Evolutionary conservation across 1,284 basidiomycete genomes (phyloP), one percentile per base, ranked within the genome.

Genomic region (Microbotryum lychnidis-dioicae): DNA sequence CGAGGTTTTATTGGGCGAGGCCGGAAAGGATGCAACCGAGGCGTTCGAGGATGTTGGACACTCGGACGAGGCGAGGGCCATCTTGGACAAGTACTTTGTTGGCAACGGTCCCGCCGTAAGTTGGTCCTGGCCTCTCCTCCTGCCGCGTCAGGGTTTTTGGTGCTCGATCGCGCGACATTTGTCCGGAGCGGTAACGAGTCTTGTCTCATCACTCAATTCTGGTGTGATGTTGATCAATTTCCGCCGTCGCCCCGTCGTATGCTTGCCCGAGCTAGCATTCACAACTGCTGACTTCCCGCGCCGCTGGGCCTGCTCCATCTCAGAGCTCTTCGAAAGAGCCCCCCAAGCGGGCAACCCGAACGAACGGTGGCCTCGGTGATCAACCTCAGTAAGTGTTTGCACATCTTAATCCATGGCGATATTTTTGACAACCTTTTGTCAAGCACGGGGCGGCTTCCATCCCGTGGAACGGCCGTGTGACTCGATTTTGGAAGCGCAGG

Each of bases 11-110:
- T 76, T 97, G 61, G 87, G 88, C 68, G 94, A 98, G 79, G 87
- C 84, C 72, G 89, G 93, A 85, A 86, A 87, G 75, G 93, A 98
- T 76, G 92, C 91, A 31, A 96, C 94, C 50, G 96, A 98, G 76
- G 91, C 94, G 14, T 99, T 98, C 73, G 96, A 98, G 79, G 96
- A 98, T 76, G 93, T 98, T 54, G 94, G 96, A 50, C 94, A 98
- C 82, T 97, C 93, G 20, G 96, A 98, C 73, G 96, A 98, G 77
- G 96, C 94, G 20, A 86, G 94, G 63, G 85, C 81, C n/a, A 82
- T 96, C 66, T 82, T 99, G 61, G 82, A 83, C n/a, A 71, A 74
- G 48, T 75, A 77, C 69, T 71, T 73, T 54, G 75, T 77, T 31
- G 77, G 64, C 83, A 77, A 71, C 81, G 93, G 84, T 76, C 82